A percentile compares a stretch with the other conserved stretches of the same genome.
These are phyloP conservation scores for Kalmanozyma brasiliensis DNA, from an alignment of 1,284 basidiomycete genomes.

Conservation along the genomic window DNA sequence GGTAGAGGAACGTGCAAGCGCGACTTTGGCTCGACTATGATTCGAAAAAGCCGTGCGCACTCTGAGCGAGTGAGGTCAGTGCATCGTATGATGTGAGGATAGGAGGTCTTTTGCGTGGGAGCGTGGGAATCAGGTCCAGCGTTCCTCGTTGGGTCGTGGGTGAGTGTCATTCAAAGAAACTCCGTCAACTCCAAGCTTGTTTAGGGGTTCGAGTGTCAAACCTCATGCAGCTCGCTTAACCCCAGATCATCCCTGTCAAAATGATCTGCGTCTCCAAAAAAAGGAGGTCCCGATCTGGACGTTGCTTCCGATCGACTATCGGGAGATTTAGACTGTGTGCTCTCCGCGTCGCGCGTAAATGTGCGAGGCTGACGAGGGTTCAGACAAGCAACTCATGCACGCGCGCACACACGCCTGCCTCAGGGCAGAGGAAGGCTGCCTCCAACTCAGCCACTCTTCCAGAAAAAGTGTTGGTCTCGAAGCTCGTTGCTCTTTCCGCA, in stretches of 20 bases:
- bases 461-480: slow-evolving; percentile 36
- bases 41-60: neutral
- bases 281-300: slow-evolving; percentile 19
- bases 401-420: neutral
- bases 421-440: no score
- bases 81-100: slow-evolving; percentile 1
- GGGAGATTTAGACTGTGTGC: neutral
- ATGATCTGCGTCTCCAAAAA: slow-evolving; percentile 1
- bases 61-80: neutral
- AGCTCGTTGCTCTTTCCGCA: slow-evolving; percentile 18
- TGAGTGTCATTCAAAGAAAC: slow-evolving; percentile 7
- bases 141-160: no score
- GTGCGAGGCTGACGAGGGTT: slow-evolving; percentile 9
- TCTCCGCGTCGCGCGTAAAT: slow-evolving; percentile 30
- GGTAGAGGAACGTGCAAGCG: slow-evolving; percentile 1
- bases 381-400: slow-evolving; percentile 4
- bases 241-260: neutral
- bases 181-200: slow-evolving; percentile 19
- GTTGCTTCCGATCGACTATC: neutral
- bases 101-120: slow-evolving; percentile 30
- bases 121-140: no score
- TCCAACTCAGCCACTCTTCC: slow-evolving; percentile 12
- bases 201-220: slow-evolving; percentile 32
- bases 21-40: slow-evolving; percentile 13
- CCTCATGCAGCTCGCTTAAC: slow-evolving; percentile 25